Percentiles rank a stretch among this genome's conserved stretches.
These are phyloP conservation scores for Margaritispora aquatica DNA, from an alignment of 495 filamentous ascomycete genomes.

Conservation along the genomic window DNA sequence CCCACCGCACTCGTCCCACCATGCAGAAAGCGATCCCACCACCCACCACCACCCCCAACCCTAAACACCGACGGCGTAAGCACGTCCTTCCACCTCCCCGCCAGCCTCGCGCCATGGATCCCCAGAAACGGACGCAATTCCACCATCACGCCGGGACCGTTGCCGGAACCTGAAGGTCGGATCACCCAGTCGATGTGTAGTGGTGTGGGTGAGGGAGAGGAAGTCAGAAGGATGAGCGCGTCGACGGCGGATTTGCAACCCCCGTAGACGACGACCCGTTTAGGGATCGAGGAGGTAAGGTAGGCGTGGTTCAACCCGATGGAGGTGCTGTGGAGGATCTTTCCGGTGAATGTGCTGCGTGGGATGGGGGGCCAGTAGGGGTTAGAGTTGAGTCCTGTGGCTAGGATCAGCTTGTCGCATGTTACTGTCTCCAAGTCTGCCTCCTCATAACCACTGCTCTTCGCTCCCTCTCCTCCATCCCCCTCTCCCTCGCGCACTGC, in stretches of 20 bases:
- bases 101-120: background rate
- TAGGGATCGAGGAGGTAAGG: background rate
- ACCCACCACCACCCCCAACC: background rate
- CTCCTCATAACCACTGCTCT: slow-evolving; percentile 8
- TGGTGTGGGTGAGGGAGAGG: too few species aligned
- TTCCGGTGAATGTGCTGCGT: slow-evolving; percentile 13
- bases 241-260: slow-evolving; percentile 41
- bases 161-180: slow-evolving; percentile 30
- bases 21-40: background rate
- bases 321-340: background rate
- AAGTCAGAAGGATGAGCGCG: slow-evolving; percentile 31
- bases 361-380: slow-evolving; percentile 33
- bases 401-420: slow-evolving; percentile 36
- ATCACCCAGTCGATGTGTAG: slow-evolving; percentile 41
- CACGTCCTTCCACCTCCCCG: background rate
- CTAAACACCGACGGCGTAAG: background rate
- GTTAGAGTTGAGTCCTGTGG: slow-evolving; percentile 36
- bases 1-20: background rate
- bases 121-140: background rate
- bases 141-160: slow-evolving; percentile 11
- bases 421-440: background rate
- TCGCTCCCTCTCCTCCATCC: slow-evolving; percentile 14
- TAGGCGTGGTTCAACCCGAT: background rate
- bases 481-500: too few species aligned
- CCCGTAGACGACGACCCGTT: slow-evolving; percentile 33